A percentile compares a stretch with the other conserved stretches of the same genome.
phyloP scores from a whole-genome alignment of 2,329 filamentous ascomycete species.

The Blumeria graminis region DNA sequence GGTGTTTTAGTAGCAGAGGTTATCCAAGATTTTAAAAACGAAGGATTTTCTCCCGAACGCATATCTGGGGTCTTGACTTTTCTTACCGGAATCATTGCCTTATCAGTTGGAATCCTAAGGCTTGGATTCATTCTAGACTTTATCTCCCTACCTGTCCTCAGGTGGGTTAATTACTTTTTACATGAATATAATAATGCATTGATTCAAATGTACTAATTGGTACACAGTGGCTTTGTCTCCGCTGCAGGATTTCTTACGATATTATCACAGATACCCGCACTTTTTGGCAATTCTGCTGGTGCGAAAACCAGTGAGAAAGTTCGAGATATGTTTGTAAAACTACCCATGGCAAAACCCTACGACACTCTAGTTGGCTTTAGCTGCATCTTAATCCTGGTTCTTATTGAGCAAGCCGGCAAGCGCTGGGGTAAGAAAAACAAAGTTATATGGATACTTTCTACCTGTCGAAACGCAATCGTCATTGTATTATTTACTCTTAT shows the following conservation, averaged over 20 bases:
- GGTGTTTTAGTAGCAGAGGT: conserved; percentile 40
- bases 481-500: conserved; percentile 38
- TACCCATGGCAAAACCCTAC: conserved; percentile 25
- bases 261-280: conserved; percentile 30
- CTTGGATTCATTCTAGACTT: conserved; percentile 42
- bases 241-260: conserved; percentile 41
- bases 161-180: conserved; percentile 5
- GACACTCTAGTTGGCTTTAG: conserved; percentile 33
- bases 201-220: background rate
- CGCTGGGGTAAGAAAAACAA: conserved; percentile 33
- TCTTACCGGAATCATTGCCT: conserved; percentile 35
- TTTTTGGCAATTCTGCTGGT: conserved; percentile 17
- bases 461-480: conserved; percentile 34
- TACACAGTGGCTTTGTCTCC: conserved; percentile 30
- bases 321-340: conserved; percentile 29
- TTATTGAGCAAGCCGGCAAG: conserved; percentile 25
- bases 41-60: conserved; percentile 24
- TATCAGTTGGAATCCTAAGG: conserved; percentile 35
- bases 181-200: too few species aligned
- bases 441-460: conserved; percentile 32
- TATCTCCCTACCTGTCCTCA: conserved; percentile 38
- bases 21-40: conserved; percentile 25
- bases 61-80: conserved; percentile 27
- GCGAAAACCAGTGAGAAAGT: conserved; percentile 30
- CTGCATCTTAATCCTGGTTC: conserved; percentile 28